A percentile compares a stretch with the other conserved stretches of the same genome.
These are phyloP conservation scores for Astrothelium subdiscretum DNA, from an alignment of 495 filamentous ascomycete genomes.

Conservation along the genomic window DNA sequence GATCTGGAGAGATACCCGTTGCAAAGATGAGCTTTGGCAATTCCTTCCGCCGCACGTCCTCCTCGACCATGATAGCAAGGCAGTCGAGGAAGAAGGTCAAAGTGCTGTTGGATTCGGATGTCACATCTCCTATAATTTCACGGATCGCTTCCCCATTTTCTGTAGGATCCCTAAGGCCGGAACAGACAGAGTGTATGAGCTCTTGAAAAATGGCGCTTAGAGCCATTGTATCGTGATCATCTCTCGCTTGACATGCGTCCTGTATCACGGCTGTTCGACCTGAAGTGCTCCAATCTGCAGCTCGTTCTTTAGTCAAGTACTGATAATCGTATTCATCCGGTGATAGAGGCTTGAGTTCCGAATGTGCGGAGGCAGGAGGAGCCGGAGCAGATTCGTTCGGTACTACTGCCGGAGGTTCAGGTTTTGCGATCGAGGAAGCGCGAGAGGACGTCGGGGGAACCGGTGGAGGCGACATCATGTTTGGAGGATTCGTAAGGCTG, in stretches of 20 bases:
- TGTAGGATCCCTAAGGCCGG: conserved; percentile 49
- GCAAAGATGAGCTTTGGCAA: conserved; percentile 50
- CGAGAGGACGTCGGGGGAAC: not conserved
- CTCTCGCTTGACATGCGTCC: conserved; percentile 38
- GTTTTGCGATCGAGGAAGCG: not conserved
- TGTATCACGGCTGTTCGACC: conserved; percentile 38
- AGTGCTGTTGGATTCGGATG: conserved; percentile 33
- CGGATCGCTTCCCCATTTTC: conserved; percentile 64
- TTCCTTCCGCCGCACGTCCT: conserved; percentile 38
- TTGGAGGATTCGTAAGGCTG: not conserved
- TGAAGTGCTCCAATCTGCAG: conserved; percentile 1
- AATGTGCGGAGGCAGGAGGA: conserved; percentile 23
- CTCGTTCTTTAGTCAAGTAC: conserved; percentile 37
- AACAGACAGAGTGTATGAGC: conserved; percentile 58
- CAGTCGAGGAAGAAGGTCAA: conserved; percentile 66
- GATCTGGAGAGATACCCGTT: conserved; percentile 54
- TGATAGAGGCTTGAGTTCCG: conserved; percentile 14
- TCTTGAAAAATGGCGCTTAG: conserved; percentile 75
- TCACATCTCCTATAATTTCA: conserved; percentile 54
- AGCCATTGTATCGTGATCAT: conserved; percentile 44
- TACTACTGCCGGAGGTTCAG: not conserved
- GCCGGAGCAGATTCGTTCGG: conserved; percentile 12
- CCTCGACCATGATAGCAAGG: conserved; percentile 60
- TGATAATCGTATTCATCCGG: conserved; percentile 55
- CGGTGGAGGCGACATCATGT: not conserved